phyloP scores from a whole-genome alignment of 73 alveolate species.

The Loxodes magnus region DNA sequence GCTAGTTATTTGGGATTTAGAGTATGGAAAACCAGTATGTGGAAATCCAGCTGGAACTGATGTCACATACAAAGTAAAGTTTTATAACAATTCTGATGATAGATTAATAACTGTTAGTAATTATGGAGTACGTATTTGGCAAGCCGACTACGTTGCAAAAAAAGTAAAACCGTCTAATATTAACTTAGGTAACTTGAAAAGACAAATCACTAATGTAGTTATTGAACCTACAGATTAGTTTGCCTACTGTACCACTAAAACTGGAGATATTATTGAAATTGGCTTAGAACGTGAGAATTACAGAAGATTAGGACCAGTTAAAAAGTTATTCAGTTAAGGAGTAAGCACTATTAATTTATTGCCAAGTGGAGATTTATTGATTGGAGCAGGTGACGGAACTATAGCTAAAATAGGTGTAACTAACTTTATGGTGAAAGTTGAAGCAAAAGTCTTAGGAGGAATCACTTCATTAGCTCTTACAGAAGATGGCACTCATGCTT shows the following conservation, averaged over 20 bases:
- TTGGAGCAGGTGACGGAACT: conserved; percentile 90
- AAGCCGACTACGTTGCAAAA: conserved; percentile 42
- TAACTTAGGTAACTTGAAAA: conserved; percentile 49
- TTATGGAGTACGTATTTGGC: conserved; percentile 66
- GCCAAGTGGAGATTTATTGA: conserved; percentile 81
- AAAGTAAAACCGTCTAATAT: conserved; percentile 40
- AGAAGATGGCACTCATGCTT: conserved; percentile 83
- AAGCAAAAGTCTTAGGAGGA: conserved; percentile 75
- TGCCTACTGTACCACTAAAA: conserved; percentile 68
- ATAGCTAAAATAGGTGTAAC: conserved; percentile 67
- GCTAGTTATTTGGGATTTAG: conserved; percentile 83
- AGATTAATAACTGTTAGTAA: conserved; percentile 65
- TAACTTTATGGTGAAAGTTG: conserved; percentile 48
- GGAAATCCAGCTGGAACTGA: conserved; percentile 80
- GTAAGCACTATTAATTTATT: conserved; percentile 43
- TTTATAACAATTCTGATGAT: conserved; percentile 65
- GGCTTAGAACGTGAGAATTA: conserved; percentile 53
- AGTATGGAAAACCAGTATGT: conserved; percentile 79
- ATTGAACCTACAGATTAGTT: conserved; percentile 63
- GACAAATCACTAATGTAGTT: conserved; percentile 49
- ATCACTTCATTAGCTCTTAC: conserved; percentile 83
- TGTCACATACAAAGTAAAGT: conserved; percentile 56
- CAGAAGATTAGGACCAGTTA: conserved; percentile 72
- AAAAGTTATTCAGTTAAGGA: conserved; percentile 45
- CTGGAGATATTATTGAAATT: conserved; percentile 84